Percentiles rank a stretch among this genome's conserved stretches.
Conservation (phyloP, 345 rosid genomes). For the Hibiscus trionum region DNA sequence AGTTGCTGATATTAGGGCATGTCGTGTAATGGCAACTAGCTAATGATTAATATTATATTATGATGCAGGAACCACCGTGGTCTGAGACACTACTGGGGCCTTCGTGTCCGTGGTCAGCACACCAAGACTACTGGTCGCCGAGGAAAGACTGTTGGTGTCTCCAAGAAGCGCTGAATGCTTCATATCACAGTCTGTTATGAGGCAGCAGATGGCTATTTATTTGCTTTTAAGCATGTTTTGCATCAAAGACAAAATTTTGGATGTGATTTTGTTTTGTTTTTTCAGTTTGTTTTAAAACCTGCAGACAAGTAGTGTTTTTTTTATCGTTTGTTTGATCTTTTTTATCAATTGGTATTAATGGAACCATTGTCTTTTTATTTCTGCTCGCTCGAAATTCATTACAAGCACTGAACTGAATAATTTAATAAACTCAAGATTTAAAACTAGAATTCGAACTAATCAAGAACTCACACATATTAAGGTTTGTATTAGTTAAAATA, state of each 20-base stretch:
- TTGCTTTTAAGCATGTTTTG: background rate
- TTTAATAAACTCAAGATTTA: no score
- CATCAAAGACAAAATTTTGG: background rate
- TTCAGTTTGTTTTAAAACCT: background rate
- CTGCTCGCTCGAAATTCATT: no score
- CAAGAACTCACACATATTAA: no score
- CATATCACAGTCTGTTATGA: background rate
- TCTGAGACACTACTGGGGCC: conserved; percentile 97
- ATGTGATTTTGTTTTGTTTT: background rate
- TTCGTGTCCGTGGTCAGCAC: conserved; percentile 95
- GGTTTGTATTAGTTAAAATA: no score
- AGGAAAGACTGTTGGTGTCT: conserved; percentile 75
- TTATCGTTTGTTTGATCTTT: background rate
- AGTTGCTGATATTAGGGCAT: no score
- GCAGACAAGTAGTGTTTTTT: background rate
- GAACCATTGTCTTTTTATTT: background rate
- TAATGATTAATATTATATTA: background rate
- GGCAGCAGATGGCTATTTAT: background rate
- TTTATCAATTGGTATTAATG: background rate
- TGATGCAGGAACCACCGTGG: conserved; percentile 82
- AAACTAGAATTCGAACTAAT: no score
- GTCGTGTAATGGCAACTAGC: background rate
- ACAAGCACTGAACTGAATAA: no score
- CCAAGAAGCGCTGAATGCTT: conserved; percentile 43
- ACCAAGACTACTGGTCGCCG: conserved; percentile 95